phyloP scores from a whole-genome alignment of 2,329 filamentous ascomycete genomes.

The Arachnomyces sp. region DNA sequence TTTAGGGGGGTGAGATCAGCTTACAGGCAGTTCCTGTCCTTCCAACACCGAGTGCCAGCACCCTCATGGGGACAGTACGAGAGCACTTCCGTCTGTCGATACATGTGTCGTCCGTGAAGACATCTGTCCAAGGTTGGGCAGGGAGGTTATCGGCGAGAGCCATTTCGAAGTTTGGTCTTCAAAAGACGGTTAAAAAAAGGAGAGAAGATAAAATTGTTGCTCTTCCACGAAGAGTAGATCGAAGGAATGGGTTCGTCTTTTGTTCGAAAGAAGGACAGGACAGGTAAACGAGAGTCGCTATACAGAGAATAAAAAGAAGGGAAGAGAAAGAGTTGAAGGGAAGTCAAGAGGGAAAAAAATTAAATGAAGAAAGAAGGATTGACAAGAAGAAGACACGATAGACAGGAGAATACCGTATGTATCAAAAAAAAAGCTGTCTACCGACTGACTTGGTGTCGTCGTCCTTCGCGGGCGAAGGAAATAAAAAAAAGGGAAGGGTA shows the following conservation, averaged over 20 bases:
- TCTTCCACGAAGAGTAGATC: too few species aligned
- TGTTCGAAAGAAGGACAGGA: conserved; percentile 28
- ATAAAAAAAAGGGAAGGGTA: too few species aligned
- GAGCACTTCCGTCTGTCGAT: conserved; percentile 60
- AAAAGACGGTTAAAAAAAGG: neutral
- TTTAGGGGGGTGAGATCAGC: conserved; percentile 18
- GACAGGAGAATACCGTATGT: neutral
- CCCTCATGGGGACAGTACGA: conserved; percentile 63
- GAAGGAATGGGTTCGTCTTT: too few species aligned
- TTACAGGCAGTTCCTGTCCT: conserved; percentile 64
- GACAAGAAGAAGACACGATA: conserved; percentile 8
- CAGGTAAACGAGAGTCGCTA: conserved; percentile 9
- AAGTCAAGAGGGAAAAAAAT: conserved; percentile 5
- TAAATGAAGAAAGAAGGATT: conserved; percentile 10
- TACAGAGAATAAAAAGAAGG: conserved; percentile 17
- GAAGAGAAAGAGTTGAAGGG: conserved; percentile 11
- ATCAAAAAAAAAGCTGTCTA: too few species aligned
- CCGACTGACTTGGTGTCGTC: too few species aligned
- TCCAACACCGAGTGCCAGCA: conserved; percentile 62
- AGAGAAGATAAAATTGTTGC: neutral
- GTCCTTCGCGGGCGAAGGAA: too few species aligned
- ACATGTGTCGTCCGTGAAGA: conserved; percentile 57
- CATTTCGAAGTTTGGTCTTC: neutral
- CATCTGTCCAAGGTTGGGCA: conserved; percentile 35
- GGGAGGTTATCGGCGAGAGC: conserved; percentile 26